These are phyloP conservation scores for Saccharomyces paradoxus DNA, from an alignment of 805 yeast genomes.

Conservation along the genomic window DNA sequence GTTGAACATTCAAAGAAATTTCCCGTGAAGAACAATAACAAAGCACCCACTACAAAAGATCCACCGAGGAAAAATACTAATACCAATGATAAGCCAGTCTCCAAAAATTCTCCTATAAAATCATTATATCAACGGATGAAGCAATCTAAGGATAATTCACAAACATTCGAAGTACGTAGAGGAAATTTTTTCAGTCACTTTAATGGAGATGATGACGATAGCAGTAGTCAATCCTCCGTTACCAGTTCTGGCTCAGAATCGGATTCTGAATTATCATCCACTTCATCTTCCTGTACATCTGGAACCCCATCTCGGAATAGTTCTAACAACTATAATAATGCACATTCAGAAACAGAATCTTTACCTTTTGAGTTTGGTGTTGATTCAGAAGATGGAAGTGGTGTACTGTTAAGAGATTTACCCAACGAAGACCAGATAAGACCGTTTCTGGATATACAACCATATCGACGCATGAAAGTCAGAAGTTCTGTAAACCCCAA, in stretches of 20 bases:
- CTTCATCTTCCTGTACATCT: neutral
- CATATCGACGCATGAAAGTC: neutral
- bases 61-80: neutral
- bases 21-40: neutral
- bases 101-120: slow-evolving; percentile 1
- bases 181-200: slow-evolving; percentile 16
- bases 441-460: slow-evolving; percentile 5
- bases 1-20: neutral
- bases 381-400: slow-evolving; percentile 23
- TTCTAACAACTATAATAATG: slow-evolving; percentile 2
- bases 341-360: slow-evolving; percentile 14
- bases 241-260: slow-evolving; percentile 6
- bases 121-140: slow-evolving; percentile 1
- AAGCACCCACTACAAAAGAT: neutral
- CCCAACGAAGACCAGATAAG: slow-evolving; percentile 5
- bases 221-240: slow-evolving; percentile 4
- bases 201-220: slow-evolving; percentile 13
- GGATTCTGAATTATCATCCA: slow-evolving; percentile 4
- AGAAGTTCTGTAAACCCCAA: neutral
- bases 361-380: slow-evolving; percentile 28
- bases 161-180: slow-evolving; percentile 6
- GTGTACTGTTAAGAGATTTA: slow-evolving; percentile 18
- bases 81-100: neutral
- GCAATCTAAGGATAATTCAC: neutral
- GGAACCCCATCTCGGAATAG: neutral